These are phyloP conservation scores for Russula olivacea DNA, from an alignment of 768 basidiomycete species.

Conservation along the genomic window DNA sequence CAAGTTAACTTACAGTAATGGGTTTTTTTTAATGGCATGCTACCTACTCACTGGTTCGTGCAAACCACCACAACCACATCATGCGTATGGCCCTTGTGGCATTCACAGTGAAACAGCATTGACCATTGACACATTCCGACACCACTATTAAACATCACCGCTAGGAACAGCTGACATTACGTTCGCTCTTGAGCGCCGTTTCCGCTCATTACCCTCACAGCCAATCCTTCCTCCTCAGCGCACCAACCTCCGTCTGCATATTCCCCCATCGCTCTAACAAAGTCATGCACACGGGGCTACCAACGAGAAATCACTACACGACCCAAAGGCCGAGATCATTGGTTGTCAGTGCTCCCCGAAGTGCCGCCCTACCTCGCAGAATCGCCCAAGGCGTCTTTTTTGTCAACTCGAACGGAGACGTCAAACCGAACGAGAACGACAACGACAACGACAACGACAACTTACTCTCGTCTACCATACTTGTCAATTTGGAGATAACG, in stretches of 20 bases:
- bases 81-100: constrained; percentile 10
- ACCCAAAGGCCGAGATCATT: not conserved
- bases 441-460: not conserved
- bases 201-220: not conserved
- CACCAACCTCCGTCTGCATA: not conserved
- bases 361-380: constrained; percentile 1
- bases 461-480: not conserved
- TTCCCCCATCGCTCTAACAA: not conserved
- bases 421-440: not conserved
- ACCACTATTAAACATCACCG: not conserved
- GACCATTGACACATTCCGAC: constrained; percentile 2
- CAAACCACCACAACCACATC: not conserved
- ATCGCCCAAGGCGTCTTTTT: constrained; percentile 17
- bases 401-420: not conserved
- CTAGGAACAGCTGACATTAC: not conserved
- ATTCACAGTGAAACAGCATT: not conserved
- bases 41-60: not conserved
- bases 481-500: constrained; percentile 9
- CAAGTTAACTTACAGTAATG: not conserved
- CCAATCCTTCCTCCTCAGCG: not conserved
- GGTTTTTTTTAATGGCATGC: not conserved
- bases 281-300: not conserved
- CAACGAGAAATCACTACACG: not conserved
- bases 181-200: not conserved
- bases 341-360: not conserved